Evolutionary conservation across 1,284 basidiomycete species (phyloP), one percentile per base, ranked within the genome.

Genomic region (Lignosus rhinocerotis): DNA sequence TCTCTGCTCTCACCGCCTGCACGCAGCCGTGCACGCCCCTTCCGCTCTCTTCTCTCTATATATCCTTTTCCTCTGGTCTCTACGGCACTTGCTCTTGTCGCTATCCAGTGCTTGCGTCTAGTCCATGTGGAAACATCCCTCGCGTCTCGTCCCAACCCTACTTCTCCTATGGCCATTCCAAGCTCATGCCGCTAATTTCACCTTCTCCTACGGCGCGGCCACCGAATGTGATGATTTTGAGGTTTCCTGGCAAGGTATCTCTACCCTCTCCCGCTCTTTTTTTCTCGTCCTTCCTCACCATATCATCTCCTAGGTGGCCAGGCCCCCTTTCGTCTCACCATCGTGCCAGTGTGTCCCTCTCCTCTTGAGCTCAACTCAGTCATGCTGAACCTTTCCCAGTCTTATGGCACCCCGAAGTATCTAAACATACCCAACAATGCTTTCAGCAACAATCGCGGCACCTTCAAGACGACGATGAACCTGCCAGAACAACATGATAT

Each of bases 171-270:
- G 60, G 60, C 56, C 64, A 38, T 57, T 64, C 60, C 63, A 52
- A 47, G 71, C 70, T 16, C 60, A 66, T 43, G 81, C 83, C 11
- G 69, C 69, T 45, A 71, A 71, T 36, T 89, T 90, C 73, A 81
- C 74, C 42, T 84, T 85, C 64, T 72, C 79, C 0, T 75, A 77
- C 48, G 74, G 72, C 16, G 66, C 75, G 1, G 80, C 85, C 2
- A 79, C 84, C 0, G 73, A 85, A 68, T 92, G 89, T 66, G 87
- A 82, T 62, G 70, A 80, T 66, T 72, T 91, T 30, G 70, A 70
- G 48, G 65, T 92, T 51, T 75, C 79, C 34, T 91, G 88, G 88
- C 76, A 77, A 60, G 88, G 89, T 88, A 65, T 67, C 77, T 69
- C 36, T 19, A 21, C 7, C 34, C 31, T 31, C 14, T 36, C 16